Conservation (phyloP, 108 stramenopile genomes). For the Nannochloropsis salina region DNA sequence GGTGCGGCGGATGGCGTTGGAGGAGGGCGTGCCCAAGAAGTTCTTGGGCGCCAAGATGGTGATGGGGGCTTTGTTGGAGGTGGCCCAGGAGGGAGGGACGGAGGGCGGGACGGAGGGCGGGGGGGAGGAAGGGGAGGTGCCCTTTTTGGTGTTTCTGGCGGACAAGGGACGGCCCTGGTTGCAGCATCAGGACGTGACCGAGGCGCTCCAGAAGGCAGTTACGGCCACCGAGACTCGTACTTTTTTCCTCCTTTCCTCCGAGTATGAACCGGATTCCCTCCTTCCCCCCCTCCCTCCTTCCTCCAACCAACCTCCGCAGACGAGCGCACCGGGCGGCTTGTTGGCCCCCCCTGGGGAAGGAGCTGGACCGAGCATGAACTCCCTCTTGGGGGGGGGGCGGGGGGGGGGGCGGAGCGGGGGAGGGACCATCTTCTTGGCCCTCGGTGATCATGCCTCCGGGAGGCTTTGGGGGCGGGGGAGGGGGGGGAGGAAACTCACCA, state of each 20-base stretch:
- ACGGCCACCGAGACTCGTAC: not conserved
- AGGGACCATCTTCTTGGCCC: not conserved
- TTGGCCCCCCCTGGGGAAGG: not conserved
- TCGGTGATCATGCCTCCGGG: not conserved
- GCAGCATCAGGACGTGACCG: conserved; percentile 8
- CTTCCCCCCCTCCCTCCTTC: not conserved
- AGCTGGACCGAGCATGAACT: not conserved
- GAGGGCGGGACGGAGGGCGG: conserved; percentile 23
- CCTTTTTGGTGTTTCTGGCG: conserved; percentile 30
- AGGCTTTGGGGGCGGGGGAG: not conserved
- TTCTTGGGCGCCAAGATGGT: conserved; percentile 24
- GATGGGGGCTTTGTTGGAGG: conserved; percentile 30
- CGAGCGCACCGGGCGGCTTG: not conserved
- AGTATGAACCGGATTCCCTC: not conserved
- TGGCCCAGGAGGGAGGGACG: conserved; percentile 18
- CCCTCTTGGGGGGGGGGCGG: not conserved
- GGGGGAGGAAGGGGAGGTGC: conserved; percentile 22
- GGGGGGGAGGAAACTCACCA: not conserved
- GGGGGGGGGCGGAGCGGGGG: not conserved
- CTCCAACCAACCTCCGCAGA: not conserved
- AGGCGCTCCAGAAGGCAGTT: not conserved
- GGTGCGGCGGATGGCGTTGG: conserved; percentile 19
- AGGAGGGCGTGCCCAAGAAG: conserved; percentile 31
- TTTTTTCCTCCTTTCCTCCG: not conserved
- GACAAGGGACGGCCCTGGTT: conserved; percentile 31